A percentile compares a stretch with the other conserved stretches of the same genome.
phyloP scores from a whole-genome alignment of 495 filamentous ascomycete genomes.

The Trichoderma gamsii region DNA sequence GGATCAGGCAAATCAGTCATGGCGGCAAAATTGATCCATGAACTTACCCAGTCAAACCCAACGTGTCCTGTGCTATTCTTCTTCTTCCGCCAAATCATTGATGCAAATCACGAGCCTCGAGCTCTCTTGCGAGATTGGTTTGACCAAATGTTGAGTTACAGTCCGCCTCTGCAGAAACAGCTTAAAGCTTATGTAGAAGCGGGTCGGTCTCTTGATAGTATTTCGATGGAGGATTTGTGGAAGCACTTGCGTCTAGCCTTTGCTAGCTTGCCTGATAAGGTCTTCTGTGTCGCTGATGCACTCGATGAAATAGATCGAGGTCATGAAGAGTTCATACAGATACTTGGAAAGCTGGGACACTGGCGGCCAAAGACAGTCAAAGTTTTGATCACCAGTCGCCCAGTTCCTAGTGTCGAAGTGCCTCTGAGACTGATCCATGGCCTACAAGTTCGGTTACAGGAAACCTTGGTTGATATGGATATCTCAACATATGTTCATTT shows the following conservation, averaged over 20 bases:
- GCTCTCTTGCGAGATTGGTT: slow-evolving; percentile 39
- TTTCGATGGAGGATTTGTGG: slow-evolving; percentile 8
- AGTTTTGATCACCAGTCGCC: slow-evolving; percentile 35
- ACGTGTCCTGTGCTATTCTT: slow-evolving; percentile 39
- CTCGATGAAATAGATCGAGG: slow-evolving; percentile 26
- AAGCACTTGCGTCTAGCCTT: slow-evolving; percentile 6
- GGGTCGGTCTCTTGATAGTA: not conserved
- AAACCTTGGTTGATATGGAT: slow-evolving; percentile 30
- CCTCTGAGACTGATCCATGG: slow-evolving; percentile 6
- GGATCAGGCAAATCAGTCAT: slow-evolving; percentile 45
- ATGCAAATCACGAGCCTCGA: slow-evolving; percentile 34
- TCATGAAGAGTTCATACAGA: slow-evolving; percentile 28
- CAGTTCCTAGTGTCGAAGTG: slow-evolving; percentile 25
- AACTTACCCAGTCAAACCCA: slow-evolving; percentile 21
- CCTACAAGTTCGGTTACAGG: slow-evolving; percentile 29
- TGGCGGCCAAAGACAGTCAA: slow-evolving; percentile 34
- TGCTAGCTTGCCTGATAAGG: not conserved
- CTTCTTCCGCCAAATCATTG: slow-evolving; percentile 49
- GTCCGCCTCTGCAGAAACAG: slow-evolving; percentile 28
- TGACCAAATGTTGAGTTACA: slow-evolving; percentile 31
- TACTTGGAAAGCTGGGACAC: slow-evolving; percentile 27
- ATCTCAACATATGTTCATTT: slow-evolving; percentile 30
- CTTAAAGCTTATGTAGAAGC: slow-evolving; percentile 21
- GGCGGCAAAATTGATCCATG: slow-evolving; percentile 31
- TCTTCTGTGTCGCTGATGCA: slow-evolving; percentile 16